A percentile compares a stretch with the other conserved stretches of the same genome.
These are phyloP conservation scores for Pseudogymnoascus sp. DNA, from an alignment of 2,329 filamentous ascomycete genomes.

Conservation along the genomic window DNA sequence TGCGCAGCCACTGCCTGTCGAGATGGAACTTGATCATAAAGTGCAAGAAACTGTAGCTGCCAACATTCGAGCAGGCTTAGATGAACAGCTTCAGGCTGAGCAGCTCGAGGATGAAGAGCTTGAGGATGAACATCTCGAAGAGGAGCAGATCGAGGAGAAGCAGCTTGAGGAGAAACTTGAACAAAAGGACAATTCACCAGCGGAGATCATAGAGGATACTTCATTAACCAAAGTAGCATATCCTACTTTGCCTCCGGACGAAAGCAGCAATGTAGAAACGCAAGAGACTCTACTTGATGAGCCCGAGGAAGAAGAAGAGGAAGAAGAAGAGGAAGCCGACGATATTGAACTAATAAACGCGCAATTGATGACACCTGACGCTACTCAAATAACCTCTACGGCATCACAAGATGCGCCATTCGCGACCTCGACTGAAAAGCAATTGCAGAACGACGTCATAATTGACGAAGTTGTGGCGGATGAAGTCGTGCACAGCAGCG, in stretches of 20 bases:
- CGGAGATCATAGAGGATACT: background rate
- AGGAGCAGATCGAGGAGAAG: background rate
- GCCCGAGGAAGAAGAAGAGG: background rate
- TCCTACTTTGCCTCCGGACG: background rate
- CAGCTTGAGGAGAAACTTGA: background rate
- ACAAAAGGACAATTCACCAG: background rate
- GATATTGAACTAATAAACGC: slow-evolving; percentile 8
- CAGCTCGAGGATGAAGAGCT: background rate
- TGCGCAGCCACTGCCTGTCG: background rate
- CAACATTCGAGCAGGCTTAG: background rate
- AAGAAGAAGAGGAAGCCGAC: background rate
- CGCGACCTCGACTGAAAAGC: background rate
- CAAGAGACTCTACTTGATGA: background rate
- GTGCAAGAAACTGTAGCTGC: background rate
- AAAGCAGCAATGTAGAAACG: background rate
- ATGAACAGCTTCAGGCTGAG: background rate
- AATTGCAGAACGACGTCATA: background rate
- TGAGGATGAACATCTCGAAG: background rate
- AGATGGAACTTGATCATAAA: background rate
- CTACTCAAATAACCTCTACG: slow-evolving; percentile 12
- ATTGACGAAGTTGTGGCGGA: background rate
- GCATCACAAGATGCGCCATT: background rate
- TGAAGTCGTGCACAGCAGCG: background rate
- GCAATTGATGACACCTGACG: slow-evolving; percentile 23
- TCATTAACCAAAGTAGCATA: background rate